Conservation (phyloP, 2,329 filamentous ascomycete species). For the Fusarium devonianum region DNA sequence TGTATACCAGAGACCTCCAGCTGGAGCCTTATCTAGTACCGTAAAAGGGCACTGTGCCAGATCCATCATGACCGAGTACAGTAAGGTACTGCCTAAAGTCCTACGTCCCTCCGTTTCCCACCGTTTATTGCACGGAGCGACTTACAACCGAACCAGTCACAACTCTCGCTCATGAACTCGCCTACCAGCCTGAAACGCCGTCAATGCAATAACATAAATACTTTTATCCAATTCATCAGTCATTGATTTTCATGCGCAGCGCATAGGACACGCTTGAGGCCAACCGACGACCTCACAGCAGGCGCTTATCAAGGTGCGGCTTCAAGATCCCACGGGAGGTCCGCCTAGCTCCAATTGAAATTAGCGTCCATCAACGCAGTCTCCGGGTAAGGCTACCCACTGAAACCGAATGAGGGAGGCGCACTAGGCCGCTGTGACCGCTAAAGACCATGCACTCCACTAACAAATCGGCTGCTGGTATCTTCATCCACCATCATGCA, state of each 20-base stretch:
- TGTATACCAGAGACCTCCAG: too few relatives aligned
- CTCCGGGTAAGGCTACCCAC: conserved; percentile 13
- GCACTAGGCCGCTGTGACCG: conserved; percentile 12
- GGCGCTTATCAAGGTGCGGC: conserved; percentile 20
- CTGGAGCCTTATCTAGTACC: conserved; percentile 20
- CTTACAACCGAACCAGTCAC: conserved; percentile 3
- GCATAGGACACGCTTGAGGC: too few relatives aligned
- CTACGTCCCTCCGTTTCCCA: conserved; percentile 10
- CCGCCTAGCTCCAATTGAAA: conserved; percentile 27
- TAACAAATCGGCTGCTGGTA: background rate
- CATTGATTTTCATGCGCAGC: too few relatives aligned
- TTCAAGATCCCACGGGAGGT: conserved; percentile 25
- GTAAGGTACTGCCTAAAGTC: too few relatives aligned
- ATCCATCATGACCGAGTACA: too few relatives aligned
- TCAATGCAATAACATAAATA: too few relatives aligned
- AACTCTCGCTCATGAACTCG: too few relatives aligned
- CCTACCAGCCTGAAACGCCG: too few relatives aligned
- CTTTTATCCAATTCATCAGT: too few relatives aligned
- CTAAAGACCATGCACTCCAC: conserved; percentile 5
- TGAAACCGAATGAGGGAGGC: conserved; percentile 12
- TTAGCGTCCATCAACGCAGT: conserved; percentile 20
- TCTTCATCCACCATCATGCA: conserved; percentile 3
- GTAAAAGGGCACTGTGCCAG: conserved; percentile 30
- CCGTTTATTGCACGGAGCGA: background rate
- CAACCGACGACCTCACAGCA: background rate